Evolutionary conservation across 305 asterid species (phyloP), one percentile per base, ranked within the genome.

Genomic region (Coffea humblotiana): DNA sequence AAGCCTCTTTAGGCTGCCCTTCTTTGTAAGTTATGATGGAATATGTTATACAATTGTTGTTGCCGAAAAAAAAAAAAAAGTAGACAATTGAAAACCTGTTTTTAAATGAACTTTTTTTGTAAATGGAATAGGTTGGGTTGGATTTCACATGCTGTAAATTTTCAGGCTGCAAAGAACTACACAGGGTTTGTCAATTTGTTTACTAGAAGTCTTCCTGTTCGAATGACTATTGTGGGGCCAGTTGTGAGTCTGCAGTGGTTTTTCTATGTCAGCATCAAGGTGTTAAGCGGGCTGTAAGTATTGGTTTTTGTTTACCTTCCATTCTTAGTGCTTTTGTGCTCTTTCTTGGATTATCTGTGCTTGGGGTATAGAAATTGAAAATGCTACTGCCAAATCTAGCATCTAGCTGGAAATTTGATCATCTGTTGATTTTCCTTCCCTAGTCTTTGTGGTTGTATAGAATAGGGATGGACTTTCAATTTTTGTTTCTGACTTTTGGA

Each of bases 191-290:
- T 80, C 70, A 88, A 87, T 85, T 84, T 92, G 86, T 89, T 93
- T 45, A 92, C 93, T 7, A 85, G 98, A 87, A 92, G 95, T 75
- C 98, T 93, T 84, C 90, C 94, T 66, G 85, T 93, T 66, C 87
- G 97, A 75, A 86, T 88, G 73, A 85, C 87, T 43, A 85, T 92
- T 6, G 95, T 92, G 75, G 98, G 95, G 18, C 94, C 92, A 56
- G 94, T 90, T 60, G 86, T 89, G 70, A 90, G 92, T 54, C 80
- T 90, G 83, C 97, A 90, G 74, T 93, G 98, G 98, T 88, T 92
- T 77, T 80, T 90, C 67, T 93, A 93, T 75, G 98, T 92, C 91
- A 86, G 89, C 86, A 88, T 93, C 89, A 93, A 89, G 84, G 82
- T 92, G 84, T 79, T 90, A 0, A 88, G 82, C 70, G 94, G 97